phyloP scores from a whole-genome alignment of 768 basidiomycete species.

The Amanita rimosa region DNA sequence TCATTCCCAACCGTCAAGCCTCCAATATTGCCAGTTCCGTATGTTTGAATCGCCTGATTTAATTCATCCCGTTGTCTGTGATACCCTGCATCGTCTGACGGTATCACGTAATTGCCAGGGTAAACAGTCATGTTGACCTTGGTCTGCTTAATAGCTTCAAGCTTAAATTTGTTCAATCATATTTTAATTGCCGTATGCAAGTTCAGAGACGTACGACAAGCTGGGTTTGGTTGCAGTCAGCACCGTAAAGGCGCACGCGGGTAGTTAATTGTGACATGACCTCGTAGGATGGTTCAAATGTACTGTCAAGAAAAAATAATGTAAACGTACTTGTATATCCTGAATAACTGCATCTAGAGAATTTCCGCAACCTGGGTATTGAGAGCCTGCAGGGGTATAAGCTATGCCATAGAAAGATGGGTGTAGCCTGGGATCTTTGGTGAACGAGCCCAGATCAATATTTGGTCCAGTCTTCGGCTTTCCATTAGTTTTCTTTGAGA shows the following conservation, averaged over 20 bases:
- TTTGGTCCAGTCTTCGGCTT: slow-evolving; percentile 12
- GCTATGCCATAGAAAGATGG: slow-evolving; percentile 79
- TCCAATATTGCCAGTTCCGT: slow-evolving; percentile 61
- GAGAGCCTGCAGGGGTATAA: slow-evolving; percentile 69
- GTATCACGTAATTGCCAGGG: slow-evolving; percentile 53
- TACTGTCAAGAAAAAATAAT: not conserved
- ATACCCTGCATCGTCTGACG: slow-evolving; percentile 57
- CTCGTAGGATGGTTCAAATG: slow-evolving; percentile 21
- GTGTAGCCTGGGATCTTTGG: slow-evolving; percentile 51
- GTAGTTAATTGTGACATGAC: slow-evolving; percentile 78
- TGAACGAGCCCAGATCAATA: slow-evolving; percentile 61
- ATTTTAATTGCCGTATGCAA: not conserved
- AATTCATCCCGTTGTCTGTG: slow-evolving; percentile 56
- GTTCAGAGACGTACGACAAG: slow-evolving; percentile 44
- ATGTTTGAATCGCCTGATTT: slow-evolving; percentile 58
- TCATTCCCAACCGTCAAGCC: slow-evolving; percentile 92
- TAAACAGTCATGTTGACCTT: slow-evolving; percentile 80
- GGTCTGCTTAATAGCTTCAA: slow-evolving; percentile 84
- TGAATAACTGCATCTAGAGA: slow-evolving; percentile 46
- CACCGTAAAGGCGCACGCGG: slow-evolving; percentile 73
- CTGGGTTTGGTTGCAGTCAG: slow-evolving; percentile 76
- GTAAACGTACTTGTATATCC: slow-evolving; percentile 50
- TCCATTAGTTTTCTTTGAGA: slow-evolving; percentile 36
- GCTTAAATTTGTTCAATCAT: slow-evolving; percentile 19
- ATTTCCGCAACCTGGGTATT: slow-evolving; percentile 57